These are phyloP conservation scores for Myriosclerotinia curreyana DNA, from an alignment of 2,329 filamentous ascomycete species.

Conservation along the genomic window DNA sequence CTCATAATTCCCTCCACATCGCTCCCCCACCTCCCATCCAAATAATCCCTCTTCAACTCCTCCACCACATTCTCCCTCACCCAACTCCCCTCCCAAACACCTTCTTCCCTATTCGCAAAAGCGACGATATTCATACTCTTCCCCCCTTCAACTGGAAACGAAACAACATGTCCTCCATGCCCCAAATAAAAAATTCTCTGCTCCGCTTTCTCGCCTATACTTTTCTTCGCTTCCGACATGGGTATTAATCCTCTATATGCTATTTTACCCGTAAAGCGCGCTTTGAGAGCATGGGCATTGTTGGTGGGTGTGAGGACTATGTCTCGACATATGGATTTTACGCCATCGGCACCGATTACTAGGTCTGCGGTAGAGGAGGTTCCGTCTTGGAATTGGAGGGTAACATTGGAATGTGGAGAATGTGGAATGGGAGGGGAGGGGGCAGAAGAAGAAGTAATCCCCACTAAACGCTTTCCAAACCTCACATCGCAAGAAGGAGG, in stretches of 20 bases:
- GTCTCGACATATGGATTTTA: constrained; percentile 8
- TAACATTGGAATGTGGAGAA: neutral
- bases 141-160: constrained; percentile 45
- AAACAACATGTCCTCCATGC: constrained; percentile 48
- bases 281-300: neutral
- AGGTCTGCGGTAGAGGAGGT: neutral
- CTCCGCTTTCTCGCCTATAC: neutral
- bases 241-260: constrained; percentile 59
- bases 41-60: constrained; percentile 8
- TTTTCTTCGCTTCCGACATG: constrained; percentile 43
- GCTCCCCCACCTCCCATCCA: constrained; percentile 7
- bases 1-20: constrained; percentile 8
- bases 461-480: neutral
- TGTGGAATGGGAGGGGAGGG: too few relatives aligned
- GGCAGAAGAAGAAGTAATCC: neutral
- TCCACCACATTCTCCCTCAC: constrained; percentile 6
- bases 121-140: constrained; percentile 53
- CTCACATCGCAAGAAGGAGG: constrained; percentile 4
- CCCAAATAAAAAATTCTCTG: constrained; percentile 50
- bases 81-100: constrained; percentile 37
- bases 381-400: neutral
- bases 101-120: constrained; percentile 35
- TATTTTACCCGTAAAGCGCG: constrained; percentile 12
- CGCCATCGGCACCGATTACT: constrained; percentile 4
- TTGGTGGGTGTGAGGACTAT: neutral